phyloP scores from a whole-genome alignment of 2,329 filamentous ascomycete species.

The Colletotrichum sansevieriae region DNA sequence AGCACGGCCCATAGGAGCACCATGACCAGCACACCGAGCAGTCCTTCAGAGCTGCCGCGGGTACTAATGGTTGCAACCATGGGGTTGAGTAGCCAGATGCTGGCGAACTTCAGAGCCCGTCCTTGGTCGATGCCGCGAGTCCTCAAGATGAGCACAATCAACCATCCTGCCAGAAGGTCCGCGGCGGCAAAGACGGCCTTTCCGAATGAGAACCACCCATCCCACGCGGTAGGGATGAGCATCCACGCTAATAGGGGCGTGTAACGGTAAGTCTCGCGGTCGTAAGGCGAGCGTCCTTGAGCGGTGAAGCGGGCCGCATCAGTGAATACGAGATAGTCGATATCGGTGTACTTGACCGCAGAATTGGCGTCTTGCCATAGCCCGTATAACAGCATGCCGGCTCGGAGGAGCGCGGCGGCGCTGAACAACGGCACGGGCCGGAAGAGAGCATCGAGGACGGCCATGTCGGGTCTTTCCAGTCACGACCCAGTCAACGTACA shows the following conservation, averaged over 20 bases:
- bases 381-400: constrained; percentile 85
- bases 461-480: constrained; percentile 40
- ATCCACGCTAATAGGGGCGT: constrained; percentile 95
- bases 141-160: constrained; percentile 67
- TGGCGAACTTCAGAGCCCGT: constrained; percentile 79
- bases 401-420: constrained; percentile 74
- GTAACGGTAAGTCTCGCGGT: constrained; percentile 94
- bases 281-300: constrained; percentile 80
- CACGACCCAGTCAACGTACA: too few relatives aligned
- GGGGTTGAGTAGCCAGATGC: constrained; percentile 94
- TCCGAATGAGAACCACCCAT: constrained; percentile 81
- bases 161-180: constrained; percentile 86
- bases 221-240: constrained; percentile 81
- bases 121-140: constrained; percentile 60
- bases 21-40: constrained; percentile 87
- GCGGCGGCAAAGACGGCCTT: constrained; percentile 88
- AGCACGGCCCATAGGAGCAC: constrained; percentile 87
- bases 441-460: constrained; percentile 51
- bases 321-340: constrained; percentile 98
- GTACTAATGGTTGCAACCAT: constrained; percentile 99
- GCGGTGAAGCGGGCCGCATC: constrained; percentile 86
- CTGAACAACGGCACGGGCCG: constrained; percentile 65
- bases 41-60: constrained; percentile 90
- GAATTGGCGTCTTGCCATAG: constrained; percentile 93
- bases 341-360: constrained; percentile 97